Evolutionary conservation across 345 rosid species (phyloP), one percentile per base, ranked within the genome.

Genomic region (Pistacia atlantica): DNA sequence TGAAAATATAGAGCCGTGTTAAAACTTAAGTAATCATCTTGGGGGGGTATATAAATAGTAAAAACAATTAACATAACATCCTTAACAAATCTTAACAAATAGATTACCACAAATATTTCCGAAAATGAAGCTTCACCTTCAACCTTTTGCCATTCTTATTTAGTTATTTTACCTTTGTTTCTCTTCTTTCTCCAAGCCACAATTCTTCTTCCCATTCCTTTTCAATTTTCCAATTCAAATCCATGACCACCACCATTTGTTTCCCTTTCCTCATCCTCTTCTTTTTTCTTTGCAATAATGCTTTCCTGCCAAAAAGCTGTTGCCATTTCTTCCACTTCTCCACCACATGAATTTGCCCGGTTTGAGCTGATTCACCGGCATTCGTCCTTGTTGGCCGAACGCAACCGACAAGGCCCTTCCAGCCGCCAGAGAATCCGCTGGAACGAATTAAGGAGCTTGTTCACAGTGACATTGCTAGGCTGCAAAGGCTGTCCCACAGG

Each of bases 291-390:
- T 7, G 1, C 16, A 5, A n/a, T 9, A 25, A 63, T 45, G 11
- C 17, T 63, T 64, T 42, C 45, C 25, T 17, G 45, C 46, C 46
- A 61, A 16, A 57, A 12, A 1, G 31, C 18, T 55, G 35, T 18
- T 25, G 72, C 60, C n/a, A 16, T 4, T 10, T 54, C 42, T 38
- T 38, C 42, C 8, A 5, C 46, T 42, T 42, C 46, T 42, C 46
- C 46, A 31, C 69, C 8, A 51, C 65, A 28, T n/a, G 25, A 4
- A 14, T 13, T n/a, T 2, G 45, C 58, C 18, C 22, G 8, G 25
- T 78, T 65, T 14, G 65, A 72, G 18, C 38, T 78, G 51, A 46
- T 78, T 61, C 81, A 72, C 73, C 31, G 73, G 20, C 73, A 78
- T 51, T 65, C 81, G n/a, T 76, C 80, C 3, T 46, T 42, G 80